phyloP scores from a whole-genome alignment of 352 stramenopile genomes.

The Globisporangium radiosum region DNA sequence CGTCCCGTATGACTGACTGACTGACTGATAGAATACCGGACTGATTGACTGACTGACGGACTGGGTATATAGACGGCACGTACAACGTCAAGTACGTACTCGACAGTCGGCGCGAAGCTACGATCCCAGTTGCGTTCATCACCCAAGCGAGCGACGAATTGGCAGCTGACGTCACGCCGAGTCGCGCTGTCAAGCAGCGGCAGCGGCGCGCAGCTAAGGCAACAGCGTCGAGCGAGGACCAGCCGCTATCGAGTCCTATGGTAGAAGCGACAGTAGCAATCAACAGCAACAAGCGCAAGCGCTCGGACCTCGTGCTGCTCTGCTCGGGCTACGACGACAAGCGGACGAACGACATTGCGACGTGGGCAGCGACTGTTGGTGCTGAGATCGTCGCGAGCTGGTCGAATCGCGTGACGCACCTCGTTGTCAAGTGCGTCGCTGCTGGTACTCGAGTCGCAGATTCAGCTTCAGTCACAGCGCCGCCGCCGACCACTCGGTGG shows the following conservation, averaged over 20 bases:
- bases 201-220: constrained; percentile 13
- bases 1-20: too few species aligned
- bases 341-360: constrained; percentile 31
- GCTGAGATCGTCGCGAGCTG: constrained; percentile 46
- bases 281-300: constrained; percentile 16
- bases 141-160: constrained; percentile 28
- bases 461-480: constrained; percentile 13
- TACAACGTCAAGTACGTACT: constrained; percentile 65
- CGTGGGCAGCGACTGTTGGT: constrained; percentile 33
- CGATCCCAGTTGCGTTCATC: constrained; percentile 35
- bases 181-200: constrained; percentile 21
- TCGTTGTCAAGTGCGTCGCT: constrained; percentile 78
- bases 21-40: too few species aligned
- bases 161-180: constrained; percentile 32
- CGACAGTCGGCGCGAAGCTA: constrained; percentile 19
- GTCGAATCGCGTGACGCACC: constrained; percentile 63
- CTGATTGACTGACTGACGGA: neutral
- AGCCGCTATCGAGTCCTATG: too few species aligned
- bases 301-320: constrained; percentile 41
- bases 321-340: constrained; percentile 50
- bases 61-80: constrained; percentile 27
- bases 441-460: neutral
- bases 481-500: constrained; percentile 31
- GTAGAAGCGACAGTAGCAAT: neutral
- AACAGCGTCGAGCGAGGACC: constrained; percentile 5